A percentile compares a stretch with the other conserved stretches of the same genome.
phyloP scores from a whole-genome alignment of 768 basidiomycete species.

The Auriscalpium orientale region DNA sequence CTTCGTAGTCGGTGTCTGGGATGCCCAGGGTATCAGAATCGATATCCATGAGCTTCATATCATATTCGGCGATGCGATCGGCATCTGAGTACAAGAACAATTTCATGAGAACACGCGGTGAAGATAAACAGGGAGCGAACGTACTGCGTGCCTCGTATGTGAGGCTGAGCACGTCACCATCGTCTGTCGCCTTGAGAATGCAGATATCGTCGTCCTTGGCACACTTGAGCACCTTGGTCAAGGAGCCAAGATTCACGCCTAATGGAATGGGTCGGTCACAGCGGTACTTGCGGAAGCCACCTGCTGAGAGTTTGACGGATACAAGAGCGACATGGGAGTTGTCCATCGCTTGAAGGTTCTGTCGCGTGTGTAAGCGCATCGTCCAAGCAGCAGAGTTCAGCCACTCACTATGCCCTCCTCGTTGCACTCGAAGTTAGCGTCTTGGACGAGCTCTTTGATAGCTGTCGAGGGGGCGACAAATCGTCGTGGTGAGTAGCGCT shows the following conservation, averaged over 20 bases:
- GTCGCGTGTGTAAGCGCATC: background rate
- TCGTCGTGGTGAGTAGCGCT: background rate
- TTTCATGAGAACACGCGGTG: background rate
- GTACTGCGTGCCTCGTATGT: conserved; percentile 86
- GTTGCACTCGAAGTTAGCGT: conserved; percentile 96
- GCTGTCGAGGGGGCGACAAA: conserved; percentile 37
- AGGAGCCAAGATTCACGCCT: conserved; percentile 77
- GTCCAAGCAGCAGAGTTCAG: background rate
- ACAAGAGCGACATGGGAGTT: conserved; percentile 99
- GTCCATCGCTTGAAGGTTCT: conserved; percentile 97
- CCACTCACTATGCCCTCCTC: conserved; percentile 82
- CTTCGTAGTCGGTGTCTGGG: conserved; percentile 96
- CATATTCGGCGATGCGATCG: conserved; percentile 94
- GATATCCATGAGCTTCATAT: conserved; percentile 99
- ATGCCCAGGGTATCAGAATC: conserved; percentile 92
- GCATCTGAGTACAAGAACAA: conserved; percentile 51
- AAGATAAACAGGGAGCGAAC: conserved; percentile 20
- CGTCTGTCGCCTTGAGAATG: conserved; percentile 85
- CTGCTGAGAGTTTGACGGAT: conserved; percentile 68
- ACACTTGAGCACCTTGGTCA: conserved; percentile 95
- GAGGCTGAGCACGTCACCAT: conserved; percentile 81
- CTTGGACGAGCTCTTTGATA: conserved; percentile 94
- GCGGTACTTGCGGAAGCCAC: conserved; percentile 81
- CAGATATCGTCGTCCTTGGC: conserved; percentile 94
- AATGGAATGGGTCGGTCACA: conserved; percentile 94